phyloP scores from a whole-genome alignment of 2,329 filamentous ascomycete species.

The Verruconis gallopava region DNA sequence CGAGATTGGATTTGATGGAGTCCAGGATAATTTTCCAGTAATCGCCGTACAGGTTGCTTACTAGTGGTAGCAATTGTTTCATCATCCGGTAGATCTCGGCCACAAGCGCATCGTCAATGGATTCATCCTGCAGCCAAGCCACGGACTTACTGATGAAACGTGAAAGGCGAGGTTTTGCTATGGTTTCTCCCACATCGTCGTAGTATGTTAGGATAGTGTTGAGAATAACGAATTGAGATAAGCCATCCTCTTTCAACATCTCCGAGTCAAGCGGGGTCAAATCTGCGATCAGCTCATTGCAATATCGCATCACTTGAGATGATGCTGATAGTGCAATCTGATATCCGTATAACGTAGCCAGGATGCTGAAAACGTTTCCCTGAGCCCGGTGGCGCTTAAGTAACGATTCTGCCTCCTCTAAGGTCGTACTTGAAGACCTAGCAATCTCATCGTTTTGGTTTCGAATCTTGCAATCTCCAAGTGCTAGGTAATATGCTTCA shows the following conservation, averaged over 20 bases:
- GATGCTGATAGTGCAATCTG: constrained; percentile 35
- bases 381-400: constrained; percentile 20
- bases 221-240: constrained; percentile 39
- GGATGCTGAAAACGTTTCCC: constrained; percentile 32
- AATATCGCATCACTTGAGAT: constrained; percentile 37
- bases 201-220: constrained; percentile 41
- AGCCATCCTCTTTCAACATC: constrained; percentile 28
- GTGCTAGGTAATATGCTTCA: constrained; percentile 30
- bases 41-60: constrained; percentile 73
- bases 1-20: constrained; percentile 26
- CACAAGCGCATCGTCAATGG: constrained; percentile 38
- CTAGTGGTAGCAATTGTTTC: constrained; percentile 51
- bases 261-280: constrained; percentile 40
- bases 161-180: constrained; percentile 55
- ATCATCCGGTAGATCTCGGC: constrained; percentile 43
- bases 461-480: constrained; percentile 25
- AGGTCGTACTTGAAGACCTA: constrained; percentile 26
- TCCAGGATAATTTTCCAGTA: constrained; percentile 55
- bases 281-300: constrained; percentile 48
- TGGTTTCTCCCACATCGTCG: constrained; percentile 33
- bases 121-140: constrained; percentile 47
- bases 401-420: constrained; percentile 22
- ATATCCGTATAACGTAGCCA: constrained; percentile 36
- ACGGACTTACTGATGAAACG: constrained; percentile 73
- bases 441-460: constrained; percentile 29